Percentiles rank a stretch among this genome's conserved stretches.
Conservation (phyloP, 2,329 filamentous ascomycete genomes). For the Camptophora hylomeconis region DNA sequence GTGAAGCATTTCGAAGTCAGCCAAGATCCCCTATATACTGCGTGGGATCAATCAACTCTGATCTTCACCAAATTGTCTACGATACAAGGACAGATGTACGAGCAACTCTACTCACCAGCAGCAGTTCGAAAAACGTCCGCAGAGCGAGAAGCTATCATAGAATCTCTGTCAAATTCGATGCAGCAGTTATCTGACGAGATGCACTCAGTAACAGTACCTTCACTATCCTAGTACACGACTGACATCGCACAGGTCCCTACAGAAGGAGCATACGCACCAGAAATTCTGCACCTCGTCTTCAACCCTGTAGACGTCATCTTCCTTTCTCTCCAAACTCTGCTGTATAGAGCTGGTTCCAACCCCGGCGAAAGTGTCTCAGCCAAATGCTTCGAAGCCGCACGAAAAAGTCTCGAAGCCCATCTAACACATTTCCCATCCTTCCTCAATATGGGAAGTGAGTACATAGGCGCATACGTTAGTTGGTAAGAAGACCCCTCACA, state of each 20-base stretch:
- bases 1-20: conserved; percentile 14
- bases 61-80: conserved; percentile 16
- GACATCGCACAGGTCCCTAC: conserved; percentile 1
- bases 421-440: conserved; percentile 19
- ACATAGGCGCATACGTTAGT: no score
- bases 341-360: conserved; percentile 3
- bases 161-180: conserved; percentile 16
- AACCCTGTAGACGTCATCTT: conserved; percentile 4
- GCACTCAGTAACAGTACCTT: conserved; percentile 10
- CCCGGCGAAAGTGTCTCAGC: conserved; percentile 4
- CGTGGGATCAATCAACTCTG: conserved; percentile 19
- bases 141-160: conserved; percentile 12
- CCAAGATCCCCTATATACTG: conserved; percentile 9
- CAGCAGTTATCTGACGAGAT: conserved; percentile 17
- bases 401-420: conserved; percentile 18
- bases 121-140: conserved; percentile 12
- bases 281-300: conserved; percentile 2
- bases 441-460: no score
- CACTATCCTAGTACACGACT: neutral
- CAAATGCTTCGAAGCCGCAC: conserved; percentile 19
- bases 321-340: conserved; percentile 2
- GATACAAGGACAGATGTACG: conserved; percentile 18
- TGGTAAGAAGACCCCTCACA: no score
- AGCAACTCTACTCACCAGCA: conserved; percentile 15
- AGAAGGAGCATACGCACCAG: conserved; percentile 1